Conservation (phyloP, 345 rosid genomes). For the Moricandia arvensis region DNA sequence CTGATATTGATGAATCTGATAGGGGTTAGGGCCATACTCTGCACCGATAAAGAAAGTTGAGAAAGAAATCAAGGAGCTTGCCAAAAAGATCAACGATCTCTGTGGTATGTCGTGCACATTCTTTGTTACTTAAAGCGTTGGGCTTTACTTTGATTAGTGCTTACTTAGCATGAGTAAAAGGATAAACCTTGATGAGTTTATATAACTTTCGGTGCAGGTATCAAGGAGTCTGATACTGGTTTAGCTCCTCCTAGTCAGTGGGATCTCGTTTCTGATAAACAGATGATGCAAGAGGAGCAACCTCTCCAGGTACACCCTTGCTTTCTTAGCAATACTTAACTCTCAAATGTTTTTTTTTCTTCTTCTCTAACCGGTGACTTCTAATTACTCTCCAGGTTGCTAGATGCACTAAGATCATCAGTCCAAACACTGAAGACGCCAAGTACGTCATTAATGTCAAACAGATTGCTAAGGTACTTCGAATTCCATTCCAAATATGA, state of each 20-base stretch:
- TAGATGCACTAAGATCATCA: slow-evolving; percentile 94
- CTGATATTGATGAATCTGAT: background rate
- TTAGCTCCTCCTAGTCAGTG: slow-evolving; percentile 97
- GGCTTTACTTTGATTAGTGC: background rate
- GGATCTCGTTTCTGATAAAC: slow-evolving; percentile 99
- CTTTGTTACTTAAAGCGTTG: background rate
- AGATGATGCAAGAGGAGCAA: slow-evolving; percentile 99
- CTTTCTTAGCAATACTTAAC: background rate
- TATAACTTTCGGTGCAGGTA: slow-evolving; percentile 52
- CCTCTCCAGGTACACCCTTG: slow-evolving; percentile 61
- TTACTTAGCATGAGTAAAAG: background rate
- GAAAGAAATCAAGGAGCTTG: slow-evolving; percentile 88
- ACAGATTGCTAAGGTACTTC: slow-evolving; percentile 87
- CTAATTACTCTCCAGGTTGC: slow-evolving; percentile 56
- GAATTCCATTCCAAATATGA: background rate
- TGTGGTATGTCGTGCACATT: slow-evolving; percentile 54
- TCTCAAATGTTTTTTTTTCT: background rate
- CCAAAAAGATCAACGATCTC: slow-evolving; percentile 84
- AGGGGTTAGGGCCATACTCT: slow-evolving; percentile 97
- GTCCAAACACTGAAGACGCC: slow-evolving; percentile 93
- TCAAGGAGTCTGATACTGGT: slow-evolving; percentile 97
- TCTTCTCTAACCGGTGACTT: background rate
- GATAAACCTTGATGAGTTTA: background rate
- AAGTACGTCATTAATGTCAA: slow-evolving; percentile 94
- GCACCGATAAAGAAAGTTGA: slow-evolving; percentile 80